phyloP scores from a whole-genome alignment of 108 stramenopile genomes.

The Fragilaria radians region DNA sequence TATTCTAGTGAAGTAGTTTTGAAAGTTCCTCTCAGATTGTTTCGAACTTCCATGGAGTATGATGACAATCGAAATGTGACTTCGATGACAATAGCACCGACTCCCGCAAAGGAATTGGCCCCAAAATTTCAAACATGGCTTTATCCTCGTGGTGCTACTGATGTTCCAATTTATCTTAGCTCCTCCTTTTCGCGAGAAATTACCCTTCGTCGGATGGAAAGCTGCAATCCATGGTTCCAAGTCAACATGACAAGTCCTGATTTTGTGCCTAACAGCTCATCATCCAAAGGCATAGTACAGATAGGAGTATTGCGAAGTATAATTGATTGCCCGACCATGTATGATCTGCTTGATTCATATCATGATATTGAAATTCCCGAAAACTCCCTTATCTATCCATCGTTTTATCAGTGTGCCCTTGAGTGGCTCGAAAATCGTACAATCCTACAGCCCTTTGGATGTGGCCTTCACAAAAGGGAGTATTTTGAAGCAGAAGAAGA shows the following conservation, averaged over 20 bases:
- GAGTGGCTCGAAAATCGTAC: constrained; percentile 56
- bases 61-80: constrained; percentile 11
- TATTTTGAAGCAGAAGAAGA: not conserved
- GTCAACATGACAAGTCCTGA: constrained; percentile 12
- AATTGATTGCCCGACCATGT: constrained; percentile 4
- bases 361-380: constrained; percentile 2
- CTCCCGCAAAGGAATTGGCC: not conserved
- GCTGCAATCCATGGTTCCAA: constrained; percentile 48
- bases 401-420: constrained; percentile 59
- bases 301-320: constrained; percentile 11
- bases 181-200: constrained; percentile 41
- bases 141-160: not conserved
- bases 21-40: not conserved
- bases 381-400: constrained; percentile 17
- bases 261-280: not conserved
- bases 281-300: not conserved
- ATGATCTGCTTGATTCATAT: not conserved
- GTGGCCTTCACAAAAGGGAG: constrained; percentile 24
- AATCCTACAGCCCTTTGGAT: constrained; percentile 56
- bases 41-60: constrained; percentile 10
- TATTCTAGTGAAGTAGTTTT: not conserved
- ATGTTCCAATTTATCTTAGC: constrained; percentile 22
- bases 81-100: not conserved
- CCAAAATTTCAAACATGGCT: not conserved
- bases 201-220: constrained; percentile 21